A percentile compares a stretch with the other conserved stretches of the same genome.
Conservation (phyloP, 2,329 filamentous ascomycete species). For the Cadophora malorum region DNA sequence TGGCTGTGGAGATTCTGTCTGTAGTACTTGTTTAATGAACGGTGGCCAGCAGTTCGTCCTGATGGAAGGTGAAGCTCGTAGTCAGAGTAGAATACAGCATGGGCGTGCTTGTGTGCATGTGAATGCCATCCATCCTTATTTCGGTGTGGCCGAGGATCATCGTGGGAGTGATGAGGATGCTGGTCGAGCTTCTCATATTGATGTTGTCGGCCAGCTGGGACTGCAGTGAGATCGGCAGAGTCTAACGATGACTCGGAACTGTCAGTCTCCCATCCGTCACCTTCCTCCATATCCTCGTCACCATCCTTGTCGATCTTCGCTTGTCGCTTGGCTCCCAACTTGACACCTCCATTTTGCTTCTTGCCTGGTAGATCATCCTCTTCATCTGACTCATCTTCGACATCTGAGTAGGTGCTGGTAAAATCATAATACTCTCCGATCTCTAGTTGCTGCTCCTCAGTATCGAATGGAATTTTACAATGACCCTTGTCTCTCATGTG, state of each 20-base stretch:
- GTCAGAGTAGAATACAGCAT: slow-evolving; percentile 87
- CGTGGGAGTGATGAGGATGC: slow-evolving; percentile 77
- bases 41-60: slow-evolving; percentile 87
- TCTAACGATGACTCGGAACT: slow-evolving; percentile 87
- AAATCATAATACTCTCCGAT: slow-evolving; percentile 99
- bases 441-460: slow-evolving; percentile 88
- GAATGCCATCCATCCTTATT: slow-evolving; percentile 82
- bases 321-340: slow-evolving; percentile 67
- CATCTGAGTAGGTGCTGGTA: slow-evolving; percentile 91
- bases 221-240: slow-evolving; percentile 80
- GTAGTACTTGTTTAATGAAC: slow-evolving; percentile 86
- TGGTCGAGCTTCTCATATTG: slow-evolving; percentile 75
- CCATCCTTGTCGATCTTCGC: slow-evolving; percentile 59
- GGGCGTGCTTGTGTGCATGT: slow-evolving; percentile 75
- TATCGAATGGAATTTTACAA: slow-evolving; percentile 93
- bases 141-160: slow-evolving; percentile 74
- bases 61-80: slow-evolving; percentile 93
- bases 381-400: slow-evolving; percentile 65
- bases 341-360: slow-evolving; percentile 65
- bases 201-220: slow-evolving; percentile 76
- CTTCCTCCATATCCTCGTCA: slow-evolving; percentile 62
- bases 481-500: slow-evolving; percentile 98
- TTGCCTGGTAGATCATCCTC: slow-evolving; percentile 58
- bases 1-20: slow-evolving; percentile 90
- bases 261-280: slow-evolving; percentile 95